Evolutionary conservation across 352 stramenopile species (phyloP).

Genomic region (Phytophthora pisi): DNA sequence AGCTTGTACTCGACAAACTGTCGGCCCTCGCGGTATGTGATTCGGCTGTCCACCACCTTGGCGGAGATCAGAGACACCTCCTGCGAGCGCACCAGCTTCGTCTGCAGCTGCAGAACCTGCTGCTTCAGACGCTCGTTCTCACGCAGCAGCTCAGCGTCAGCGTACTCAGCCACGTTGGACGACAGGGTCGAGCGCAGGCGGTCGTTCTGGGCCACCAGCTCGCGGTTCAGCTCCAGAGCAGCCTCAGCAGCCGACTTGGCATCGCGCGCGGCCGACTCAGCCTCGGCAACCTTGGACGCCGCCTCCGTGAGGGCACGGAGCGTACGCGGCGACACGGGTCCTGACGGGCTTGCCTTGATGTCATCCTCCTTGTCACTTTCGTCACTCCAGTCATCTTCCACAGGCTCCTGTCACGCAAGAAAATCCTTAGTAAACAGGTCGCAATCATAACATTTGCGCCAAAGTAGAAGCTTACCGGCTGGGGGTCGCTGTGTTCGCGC

Average conservation of each 20-base stretch:
- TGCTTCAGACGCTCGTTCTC: conserved; percentile 79
- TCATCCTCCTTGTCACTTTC: conserved; percentile 60
- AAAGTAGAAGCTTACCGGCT: conserved; percentile 54
- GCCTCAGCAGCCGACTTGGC: conserved; percentile 68
- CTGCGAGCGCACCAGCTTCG: conserved; percentile 68
- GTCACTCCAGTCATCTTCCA: conserved; percentile 85
- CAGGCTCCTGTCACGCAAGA: conserved; percentile 72
- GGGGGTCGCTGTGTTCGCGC: conserved; percentile 46
- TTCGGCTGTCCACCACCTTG: conserved; percentile 74
- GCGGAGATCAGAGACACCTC: conserved; percentile 70
- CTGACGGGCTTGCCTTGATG: conserved; percentile 8
- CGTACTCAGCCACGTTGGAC: conserved; percentile 74
- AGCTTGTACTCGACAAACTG: conserved; percentile 83
- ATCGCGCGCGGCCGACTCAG: conserved; percentile 71
- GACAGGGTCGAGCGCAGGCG: conserved; percentile 64
- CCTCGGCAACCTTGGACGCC: conserved; percentile 75
- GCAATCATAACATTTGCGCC: neutral
- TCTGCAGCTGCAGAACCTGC: conserved; percentile 73
- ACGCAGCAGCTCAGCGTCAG: conserved; percentile 64
- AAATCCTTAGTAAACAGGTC: conserved; percentile 57
- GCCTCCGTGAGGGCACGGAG: conserved; percentile 72
- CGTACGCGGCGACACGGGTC: conserved; percentile 64
- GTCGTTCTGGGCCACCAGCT: conserved; percentile 69
- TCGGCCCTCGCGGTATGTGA: conserved; percentile 68
- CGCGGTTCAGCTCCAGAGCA: conserved; percentile 64